Evolutionary conservation across 108 stramenopile species (phyloP).

Genomic region (Cylindrotheca closterium): DNA sequence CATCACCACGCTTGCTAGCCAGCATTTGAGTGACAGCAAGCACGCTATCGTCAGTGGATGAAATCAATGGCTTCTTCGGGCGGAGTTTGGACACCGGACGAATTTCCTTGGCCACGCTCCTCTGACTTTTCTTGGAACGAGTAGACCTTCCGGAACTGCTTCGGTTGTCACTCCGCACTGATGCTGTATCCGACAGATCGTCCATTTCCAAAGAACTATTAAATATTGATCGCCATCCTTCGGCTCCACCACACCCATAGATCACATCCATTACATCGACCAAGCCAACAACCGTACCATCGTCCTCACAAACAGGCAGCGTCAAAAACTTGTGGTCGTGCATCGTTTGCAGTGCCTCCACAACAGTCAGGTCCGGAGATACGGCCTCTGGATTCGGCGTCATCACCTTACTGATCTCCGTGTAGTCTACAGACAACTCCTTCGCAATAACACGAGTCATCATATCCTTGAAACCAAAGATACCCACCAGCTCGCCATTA

Average conservation of each 20-base stretch:
- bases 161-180: conserved; percentile 5
- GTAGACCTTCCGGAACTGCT: conserved; percentile 2
- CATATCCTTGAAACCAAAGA: conserved; percentile 94
- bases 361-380: conserved; percentile 77
- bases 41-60: conserved; percentile 33
- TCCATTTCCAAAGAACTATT: conserved; percentile 62
- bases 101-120: background rate
- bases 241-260: conserved; percentile 80
- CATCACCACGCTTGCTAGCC: conserved; percentile 57
- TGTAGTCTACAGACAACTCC: conserved; percentile 69
- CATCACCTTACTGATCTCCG: conserved; percentile 80
- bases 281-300: conserved; percentile 86
- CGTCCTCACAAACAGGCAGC: conserved; percentile 82
- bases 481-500: conserved; percentile 80
- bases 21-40: conserved; percentile 56
- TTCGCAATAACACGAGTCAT: conserved; percentile 88
- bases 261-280: conserved; percentile 97
- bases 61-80: conserved; percentile 66
- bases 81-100: conserved; percentile 52
- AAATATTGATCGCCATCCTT: conserved; percentile 86
- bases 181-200: conserved; percentile 52
- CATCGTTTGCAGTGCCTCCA: conserved; percentile 92
- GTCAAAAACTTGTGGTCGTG: conserved; percentile 93
- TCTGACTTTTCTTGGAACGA: background rate
- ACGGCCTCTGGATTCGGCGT: conserved; percentile 91